Base-by-base conservation (phyloP, 1,284 basidiomycete genomes). In the Rhodotorula sp. region DNA sequence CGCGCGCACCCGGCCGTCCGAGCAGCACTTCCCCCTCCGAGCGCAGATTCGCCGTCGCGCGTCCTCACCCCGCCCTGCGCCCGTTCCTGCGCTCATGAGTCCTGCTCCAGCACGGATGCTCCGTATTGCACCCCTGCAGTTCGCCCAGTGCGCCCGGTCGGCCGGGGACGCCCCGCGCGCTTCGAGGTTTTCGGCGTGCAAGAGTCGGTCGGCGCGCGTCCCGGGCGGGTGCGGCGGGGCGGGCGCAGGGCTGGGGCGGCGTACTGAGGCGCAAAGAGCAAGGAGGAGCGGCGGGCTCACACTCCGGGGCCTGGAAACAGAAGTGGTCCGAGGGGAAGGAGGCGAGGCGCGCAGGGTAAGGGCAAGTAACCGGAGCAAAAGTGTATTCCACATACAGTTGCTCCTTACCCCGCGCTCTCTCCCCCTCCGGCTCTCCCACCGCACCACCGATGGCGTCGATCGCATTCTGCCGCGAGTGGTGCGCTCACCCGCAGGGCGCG, bases 401-500 rank as follows among this genome's bases (percentile, higher is more conserved):
- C 32, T 3, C 48, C 10, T 27, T 29, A 27, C 36, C 29, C 10
- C 17, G 1, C n/a, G 10, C 34, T 62, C 25, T 13, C 27, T 5
- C n/a, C 12, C 44, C 22, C 58, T 10, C 44, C 19, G 12, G 32
- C 46, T 25, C n/a, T n/a, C n/a, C n/a, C n/a, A 32, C 19, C 39
- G 32, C 44, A 6, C 9, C 27, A 32, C 9, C 8, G 25, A 63
- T 63, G 62, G 62, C 62, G 19, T 44, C 39, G 29, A 63, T 63
- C 39, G n/a, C 39, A 3, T 63, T 63, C 53, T 63, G 62, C 62
- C 44, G 53, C 21, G 62, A 63, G 53, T 63, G 62, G 62, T 63
- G 27, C 29, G 62, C 53, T n/a, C n/a, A 27, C 48, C 8, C 21
- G 22, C 48, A 27, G 22, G 48, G 25, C 9, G 10, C 3, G 25